Evolutionary conservation across 129 eudicot species (phyloP).

Genomic region (Centaurea solstitialis): DNA sequence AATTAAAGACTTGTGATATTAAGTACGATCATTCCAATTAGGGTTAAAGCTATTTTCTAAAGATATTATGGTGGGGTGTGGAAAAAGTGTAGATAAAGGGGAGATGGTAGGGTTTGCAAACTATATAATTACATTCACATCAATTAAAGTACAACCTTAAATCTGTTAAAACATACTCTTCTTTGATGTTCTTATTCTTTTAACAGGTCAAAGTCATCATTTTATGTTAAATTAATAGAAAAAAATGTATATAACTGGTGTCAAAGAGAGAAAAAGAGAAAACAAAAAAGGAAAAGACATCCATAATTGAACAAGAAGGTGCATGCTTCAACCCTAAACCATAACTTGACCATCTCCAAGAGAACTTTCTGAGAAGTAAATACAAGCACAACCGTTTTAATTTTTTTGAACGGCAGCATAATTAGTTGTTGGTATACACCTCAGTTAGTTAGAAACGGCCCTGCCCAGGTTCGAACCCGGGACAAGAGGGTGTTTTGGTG

Average conservation of each 20-base stretch:
- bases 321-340: background rate
- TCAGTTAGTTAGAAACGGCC: too few species aligned
- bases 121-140: background rate
- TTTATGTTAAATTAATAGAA: background rate
- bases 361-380: background rate
- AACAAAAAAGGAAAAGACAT: background rate
- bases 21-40: background rate
- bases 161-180: background rate
- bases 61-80: background rate
- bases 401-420: too few species aligned
- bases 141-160: background rate
- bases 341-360: background rate
- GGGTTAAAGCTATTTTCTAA: background rate
- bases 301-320: background rate
- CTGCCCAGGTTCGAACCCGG: too few species aligned
- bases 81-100: background rate
- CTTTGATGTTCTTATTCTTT: background rate
- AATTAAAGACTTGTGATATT: background rate
- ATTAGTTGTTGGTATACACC: too few species aligned
- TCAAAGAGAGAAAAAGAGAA: background rate
- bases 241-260: background rate
- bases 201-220: background rate
- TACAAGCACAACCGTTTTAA: background rate
- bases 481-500: too few species aligned
- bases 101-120: background rate